Conservation (phyloP, 495 filamentous ascomycete genomes). For the Neurospora terricola region DNA sequence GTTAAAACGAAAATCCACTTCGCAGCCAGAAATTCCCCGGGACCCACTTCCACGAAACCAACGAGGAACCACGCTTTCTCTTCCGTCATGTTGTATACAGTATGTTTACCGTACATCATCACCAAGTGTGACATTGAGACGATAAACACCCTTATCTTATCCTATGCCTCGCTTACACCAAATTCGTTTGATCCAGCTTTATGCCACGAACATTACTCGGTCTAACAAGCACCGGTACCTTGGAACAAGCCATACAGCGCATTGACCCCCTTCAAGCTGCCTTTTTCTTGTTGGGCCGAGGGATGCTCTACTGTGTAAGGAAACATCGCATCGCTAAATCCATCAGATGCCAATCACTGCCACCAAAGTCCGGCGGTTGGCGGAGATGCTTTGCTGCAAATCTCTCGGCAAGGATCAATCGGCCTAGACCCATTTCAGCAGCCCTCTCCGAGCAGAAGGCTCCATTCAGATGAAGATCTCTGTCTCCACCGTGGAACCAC, state of each 20-base stretch:
- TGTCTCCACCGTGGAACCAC: conserved; percentile 19
- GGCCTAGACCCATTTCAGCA: conserved; percentile 29
- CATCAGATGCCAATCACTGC: neutral
- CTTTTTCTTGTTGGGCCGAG: neutral
- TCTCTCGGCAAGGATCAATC: conserved; percentile 16
- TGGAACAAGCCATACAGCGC: neutral
- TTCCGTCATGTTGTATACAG: neutral
- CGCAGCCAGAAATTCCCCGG: neutral
- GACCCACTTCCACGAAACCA: neutral
- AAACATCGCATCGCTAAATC: neutral
- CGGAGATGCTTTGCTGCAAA: conserved; percentile 10
- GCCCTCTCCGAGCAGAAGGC: conserved; percentile 26
- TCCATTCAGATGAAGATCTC: conserved; percentile 29
- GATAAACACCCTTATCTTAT: neutral
- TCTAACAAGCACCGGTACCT: neutral
- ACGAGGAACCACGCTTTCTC: neutral
- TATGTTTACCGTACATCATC: neutral
- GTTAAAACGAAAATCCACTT: neutral
- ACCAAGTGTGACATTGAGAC: neutral
- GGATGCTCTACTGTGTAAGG: neutral
- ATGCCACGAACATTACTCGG: neutral
- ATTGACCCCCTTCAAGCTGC: neutral
- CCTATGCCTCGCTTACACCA: neutral
- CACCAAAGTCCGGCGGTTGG: conserved; percentile 2
- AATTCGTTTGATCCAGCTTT: neutral